phyloP scores from a whole-genome alignment of 2,329 filamentous ascomycete genomes.

The Colletotrichum sp. region DNA sequence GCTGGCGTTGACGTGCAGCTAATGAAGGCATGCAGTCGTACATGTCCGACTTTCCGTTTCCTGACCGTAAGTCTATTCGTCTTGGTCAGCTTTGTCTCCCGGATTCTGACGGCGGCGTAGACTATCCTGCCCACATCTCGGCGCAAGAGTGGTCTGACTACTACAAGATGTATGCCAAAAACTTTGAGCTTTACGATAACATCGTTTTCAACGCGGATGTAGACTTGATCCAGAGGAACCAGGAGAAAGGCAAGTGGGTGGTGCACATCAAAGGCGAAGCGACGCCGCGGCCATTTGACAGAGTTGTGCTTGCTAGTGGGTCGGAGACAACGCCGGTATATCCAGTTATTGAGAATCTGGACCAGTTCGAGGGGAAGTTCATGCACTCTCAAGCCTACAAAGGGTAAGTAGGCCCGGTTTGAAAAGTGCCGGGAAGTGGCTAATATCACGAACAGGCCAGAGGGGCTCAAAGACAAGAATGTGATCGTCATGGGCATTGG shows the following conservation, averaged over 20 bases:
- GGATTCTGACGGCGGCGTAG: not conserved
- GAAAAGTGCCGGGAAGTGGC: not conserved
- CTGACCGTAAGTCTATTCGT: slow-evolving; percentile 17
- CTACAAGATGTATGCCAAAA: slow-evolving; percentile 26
- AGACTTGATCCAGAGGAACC: slow-evolving; percentile 16
- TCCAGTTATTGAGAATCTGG: slow-evolving; percentile 24
- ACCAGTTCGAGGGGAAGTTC: slow-evolving; percentile 24
- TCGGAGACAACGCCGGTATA: slow-evolving; percentile 21
- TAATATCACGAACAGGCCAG: not conserved
- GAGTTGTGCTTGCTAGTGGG: slow-evolving; percentile 27
- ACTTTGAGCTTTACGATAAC: slow-evolving; percentile 22
- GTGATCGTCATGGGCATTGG: slow-evolving; percentile 31
- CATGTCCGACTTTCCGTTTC: slow-evolving; percentile 28
- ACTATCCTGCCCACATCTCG: not conserved
- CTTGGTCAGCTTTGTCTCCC: not conserved
- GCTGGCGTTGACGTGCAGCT: not conserved
- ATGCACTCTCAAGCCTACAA: slow-evolving; percentile 30
- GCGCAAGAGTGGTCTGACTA: slow-evolving; percentile 18
- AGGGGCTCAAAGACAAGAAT: slow-evolving; percentile 24
- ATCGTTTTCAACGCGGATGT: slow-evolving; percentile 23
- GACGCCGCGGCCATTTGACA: slow-evolving; percentile 25
- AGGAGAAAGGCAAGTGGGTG: slow-evolving; percentile 21
- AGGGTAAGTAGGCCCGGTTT: not conserved
- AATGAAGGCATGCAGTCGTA: not conserved
- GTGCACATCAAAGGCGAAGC: slow-evolving; percentile 18